Base-by-base conservation (phyloP, 805 yeast genomes). In the Hanseniaspora taiwanica region DNA sequence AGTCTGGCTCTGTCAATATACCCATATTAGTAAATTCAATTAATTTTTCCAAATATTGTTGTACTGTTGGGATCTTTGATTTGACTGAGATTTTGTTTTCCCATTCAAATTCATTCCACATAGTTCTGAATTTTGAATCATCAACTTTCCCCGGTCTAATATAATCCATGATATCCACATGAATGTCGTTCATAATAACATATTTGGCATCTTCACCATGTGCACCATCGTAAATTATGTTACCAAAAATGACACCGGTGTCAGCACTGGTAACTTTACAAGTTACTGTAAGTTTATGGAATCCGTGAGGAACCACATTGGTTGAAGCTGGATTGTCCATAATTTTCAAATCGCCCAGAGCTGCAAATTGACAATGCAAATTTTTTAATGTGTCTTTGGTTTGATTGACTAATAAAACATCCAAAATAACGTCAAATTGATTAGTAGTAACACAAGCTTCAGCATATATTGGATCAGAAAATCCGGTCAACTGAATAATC, bases 41-140 rank as follows among this genome's bases (percentile, higher is more conserved):
- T 40, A 91, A 65, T 52, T 73, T 78, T 44, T 78, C 81, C 59
- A 91, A 68, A 62, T 84, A 91, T 36, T 74, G 82, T 55, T 79
- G 78, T 54, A 93, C 70, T 16, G 32, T 24, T 1, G 83, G 64
- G 24, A 71, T 59, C 47, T 78, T 66, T 2, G 93, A 76, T 49
- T 80, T 78, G 57, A 91, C 82, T 44, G 87, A 82, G 51, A 91
- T 87, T 68, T 91, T 91, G 68, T 91, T 91, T 63, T 91, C 98
- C 98, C 98, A 91, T 65, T 91, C 99, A 58, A 93, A 91, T 59
- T 87, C 96, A 59, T 86, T 85, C 99, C 99, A 91, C 97, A 87
- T 89, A 53, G 78, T 74, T 56, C 98, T 81, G 81, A 91, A 91
- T 50, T 75, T 81, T 35, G 78, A 75, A 63, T 89, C 97, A 13